Conservation (phyloP, 2,329 filamentous ascomycete genomes). For the Metarhizium anisopliae region DNA sequence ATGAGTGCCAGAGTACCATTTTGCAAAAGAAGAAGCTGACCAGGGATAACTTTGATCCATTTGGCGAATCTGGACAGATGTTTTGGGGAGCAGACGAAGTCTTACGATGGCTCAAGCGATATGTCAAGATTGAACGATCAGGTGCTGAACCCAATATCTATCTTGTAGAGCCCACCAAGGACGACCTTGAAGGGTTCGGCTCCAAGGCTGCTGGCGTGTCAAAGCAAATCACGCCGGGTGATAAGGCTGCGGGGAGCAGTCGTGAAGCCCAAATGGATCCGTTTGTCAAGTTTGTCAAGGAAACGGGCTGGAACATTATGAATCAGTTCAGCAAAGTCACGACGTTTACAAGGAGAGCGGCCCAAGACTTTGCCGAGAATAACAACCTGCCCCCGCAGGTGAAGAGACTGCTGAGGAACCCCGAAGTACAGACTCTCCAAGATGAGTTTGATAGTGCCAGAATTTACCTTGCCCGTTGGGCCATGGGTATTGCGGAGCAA, state of each 20-base stretch:
- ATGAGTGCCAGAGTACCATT: conserved; percentile 92
- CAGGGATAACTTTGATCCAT: conserved; percentile 81
- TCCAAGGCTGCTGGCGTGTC: conserved; percentile 41
- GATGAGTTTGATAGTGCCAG: conserved; percentile 96
- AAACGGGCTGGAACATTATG: conserved; percentile 91
- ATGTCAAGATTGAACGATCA: conserved; percentile 75
- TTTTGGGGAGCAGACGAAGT: conserved; percentile 99
- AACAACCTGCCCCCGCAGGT: conserved; percentile 86
- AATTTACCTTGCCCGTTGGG: conserved; percentile 91
- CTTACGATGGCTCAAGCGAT: conserved; percentile 78
- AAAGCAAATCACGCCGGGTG: conserved; percentile 14
- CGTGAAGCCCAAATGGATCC: conserved; percentile 79
- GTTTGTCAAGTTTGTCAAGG: conserved; percentile 85
- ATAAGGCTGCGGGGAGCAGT: conserved; percentile 25
- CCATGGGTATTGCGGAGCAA: conserved; percentile 97
- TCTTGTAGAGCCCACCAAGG: conserved; percentile 75
- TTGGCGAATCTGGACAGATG: conserved; percentile 73
- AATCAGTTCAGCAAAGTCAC: conserved; percentile 97
- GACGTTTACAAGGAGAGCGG: conserved; percentile 85
- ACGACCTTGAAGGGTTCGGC: conserved; percentile 78
- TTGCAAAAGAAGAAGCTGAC: conserved; percentile 83
- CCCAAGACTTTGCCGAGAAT: conserved; percentile 86
- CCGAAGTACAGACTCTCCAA: conserved; percentile 88
- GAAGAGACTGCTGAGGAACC: conserved; percentile 73
- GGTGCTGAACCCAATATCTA: conserved; percentile 85